Base-by-base conservation (phyloP, 257 asterid genomes). In the Gardenia jasminoides region DNA sequence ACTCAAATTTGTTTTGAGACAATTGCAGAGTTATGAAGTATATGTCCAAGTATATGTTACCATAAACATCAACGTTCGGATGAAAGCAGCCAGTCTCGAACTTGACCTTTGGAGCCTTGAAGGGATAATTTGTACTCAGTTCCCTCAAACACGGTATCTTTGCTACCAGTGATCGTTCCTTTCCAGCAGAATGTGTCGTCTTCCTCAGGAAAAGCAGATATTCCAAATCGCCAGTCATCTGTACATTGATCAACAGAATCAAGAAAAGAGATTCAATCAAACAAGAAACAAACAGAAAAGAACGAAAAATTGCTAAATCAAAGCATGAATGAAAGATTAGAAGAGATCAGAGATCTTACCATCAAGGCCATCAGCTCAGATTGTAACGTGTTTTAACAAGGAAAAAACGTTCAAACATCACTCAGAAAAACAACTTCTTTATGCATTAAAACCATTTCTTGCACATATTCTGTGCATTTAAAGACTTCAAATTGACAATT, bases 51-150 rank as follows among this genome's bases (percentile, higher is more conserved):
- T 97, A 96, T 67, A 96, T 92, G 79, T 93, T 93, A 31, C 99
- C 99, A 44, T 82, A 81, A 16, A 89, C 84, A 81, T 96, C 97
- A 2, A 96, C 94, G 70, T 96, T 96, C 16, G 99, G 99, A 75
- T 96, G 98, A 88, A 93, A 96, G 87, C 99, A 96, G 82, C 84
- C 84, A 0, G 98, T 92, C 92, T 93, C 99, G 24, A 96, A 96
- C 78, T 92, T 93, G 54, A 96, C 95, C 90, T 88, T 96, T 0
- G 98, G 99, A 73, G 99, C 71, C 82, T 96, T 96, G 82, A 93
- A 93, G 74, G 99, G 99, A 83, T 93, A 96, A 39, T 78, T 89
- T 96, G 89, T 96, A 96, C 66, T 93, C 97, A 0, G 99, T 96
- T 81, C 99, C 97, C 86, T 96, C 97, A 67, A 93, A 96, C 6